These are phyloP conservation scores for Suillus fuscotomentosus DNA, from an alignment of 768 basidiomycete genomes.

Conservation along the genomic window DNA sequence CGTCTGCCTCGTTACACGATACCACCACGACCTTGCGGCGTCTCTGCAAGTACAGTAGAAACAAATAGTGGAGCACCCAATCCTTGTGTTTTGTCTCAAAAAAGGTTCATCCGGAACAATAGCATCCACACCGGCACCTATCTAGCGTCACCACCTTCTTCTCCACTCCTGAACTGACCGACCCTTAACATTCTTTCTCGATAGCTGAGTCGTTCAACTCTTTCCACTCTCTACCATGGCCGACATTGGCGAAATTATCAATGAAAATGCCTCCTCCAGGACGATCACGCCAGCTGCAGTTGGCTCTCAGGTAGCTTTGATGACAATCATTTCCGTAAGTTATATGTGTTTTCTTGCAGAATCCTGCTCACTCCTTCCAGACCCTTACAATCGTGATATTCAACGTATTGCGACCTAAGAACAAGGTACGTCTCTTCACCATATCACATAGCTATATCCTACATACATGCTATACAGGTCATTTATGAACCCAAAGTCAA, in stretches of 20 bases:
- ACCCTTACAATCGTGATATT: conserved; percentile 70
- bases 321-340: conserved; percentile 72
- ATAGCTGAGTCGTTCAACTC: conserved; percentile 18
- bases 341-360: not conserved
- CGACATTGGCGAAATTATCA: conserved; percentile 31
- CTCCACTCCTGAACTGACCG: conserved; percentile 5
- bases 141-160: not conserved
- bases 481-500: conserved; percentile 95
- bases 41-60: not conserved
- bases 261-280: conserved; percentile 39
- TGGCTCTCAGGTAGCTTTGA: conserved; percentile 72
- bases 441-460: not conserved
- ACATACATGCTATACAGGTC: conserved; percentile 43
- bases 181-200: conserved; percentile 20
- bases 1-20: not conserved
- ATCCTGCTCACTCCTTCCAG: conserved; percentile 33
- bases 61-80: not conserved
- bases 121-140: conserved; percentile 4
- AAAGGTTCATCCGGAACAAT: conserved; percentile 11
- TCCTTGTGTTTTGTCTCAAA: not conserved
- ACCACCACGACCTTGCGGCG: not conserved
- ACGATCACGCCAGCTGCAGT: conserved; percentile 81
- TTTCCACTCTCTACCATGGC: conserved; percentile 27
- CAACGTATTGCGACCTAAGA: conserved; percentile 84
- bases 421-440: conserved; percentile 56